Conservation (phyloP, 1,284 basidiomycete genomes). For the Cystobasidium sp. region DNA sequence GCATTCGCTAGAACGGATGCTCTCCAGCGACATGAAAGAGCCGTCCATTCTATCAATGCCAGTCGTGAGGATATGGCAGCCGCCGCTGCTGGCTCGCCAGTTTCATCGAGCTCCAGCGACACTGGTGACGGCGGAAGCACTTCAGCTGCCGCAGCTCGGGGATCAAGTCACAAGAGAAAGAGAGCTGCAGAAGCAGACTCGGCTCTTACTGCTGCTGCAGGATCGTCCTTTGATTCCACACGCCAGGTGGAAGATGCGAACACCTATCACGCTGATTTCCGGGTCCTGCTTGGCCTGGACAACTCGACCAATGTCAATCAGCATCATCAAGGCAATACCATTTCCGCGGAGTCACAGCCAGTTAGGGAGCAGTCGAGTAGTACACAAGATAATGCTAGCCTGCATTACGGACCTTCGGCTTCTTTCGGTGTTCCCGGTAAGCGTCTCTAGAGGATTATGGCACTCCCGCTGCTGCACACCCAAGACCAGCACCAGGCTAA, state of each 20-base stretch:
- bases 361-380: too few species aligned
- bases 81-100: neutral
- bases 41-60: constrained; percentile 4
- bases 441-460: too few species aligned
- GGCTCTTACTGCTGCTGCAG: too few species aligned
- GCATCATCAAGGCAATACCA: neutral
- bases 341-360: too few species aligned
- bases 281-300: constrained; percentile 2
- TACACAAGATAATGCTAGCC: too few species aligned
- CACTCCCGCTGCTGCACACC: too few species aligned
- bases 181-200: neutral
- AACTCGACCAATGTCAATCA: neutral
- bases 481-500: too few species aligned
- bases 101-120: neutral
- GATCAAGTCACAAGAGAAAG: neutral
- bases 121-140: neutral
- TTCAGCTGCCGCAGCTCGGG: neutral
- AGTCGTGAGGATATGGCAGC: neutral
- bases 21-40: constrained; percentile 25
- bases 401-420: too few species aligned
- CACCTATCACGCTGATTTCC: constrained; percentile 3
- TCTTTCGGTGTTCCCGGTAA: too few species aligned
- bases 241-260: neutral
- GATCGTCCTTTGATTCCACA: neutral
- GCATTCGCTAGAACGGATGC: constrained; percentile 33